phyloP scores from a whole-genome alignment of 768 basidiomycete genomes.

The Lactarius deliciosus region DNA sequence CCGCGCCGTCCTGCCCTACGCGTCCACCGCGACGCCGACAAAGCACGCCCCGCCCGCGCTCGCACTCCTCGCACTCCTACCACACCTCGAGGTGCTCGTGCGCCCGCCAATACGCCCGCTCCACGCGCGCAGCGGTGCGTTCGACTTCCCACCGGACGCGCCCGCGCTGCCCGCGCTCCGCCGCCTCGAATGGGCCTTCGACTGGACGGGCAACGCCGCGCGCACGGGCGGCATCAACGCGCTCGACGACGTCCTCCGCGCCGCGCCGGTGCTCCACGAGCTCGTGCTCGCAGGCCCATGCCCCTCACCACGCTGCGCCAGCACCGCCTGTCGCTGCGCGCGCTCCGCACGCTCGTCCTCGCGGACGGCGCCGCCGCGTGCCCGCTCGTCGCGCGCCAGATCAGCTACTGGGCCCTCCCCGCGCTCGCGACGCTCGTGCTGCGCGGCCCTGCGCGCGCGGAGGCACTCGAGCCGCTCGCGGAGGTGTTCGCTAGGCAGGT shows the following conservation, averaged over 20 bases:
- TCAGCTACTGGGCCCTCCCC: constrained; percentile 20
- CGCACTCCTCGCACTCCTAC: constrained; percentile 17
- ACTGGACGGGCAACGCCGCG: constrained; percentile 16
- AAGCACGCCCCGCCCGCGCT: constrained; percentile 11
- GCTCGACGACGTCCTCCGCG: constrained; percentile 16
- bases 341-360: constrained; percentile 20
- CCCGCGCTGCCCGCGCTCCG: constrained; percentile 12
- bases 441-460: neutral
- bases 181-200: constrained; percentile 27
- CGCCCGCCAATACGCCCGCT: neutral
- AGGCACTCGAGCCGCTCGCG: constrained; percentile 18
- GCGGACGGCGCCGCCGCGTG: constrained; percentile 7
- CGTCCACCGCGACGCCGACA: constrained; percentile 18
- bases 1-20: constrained; percentile 27
- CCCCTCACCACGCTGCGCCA: constrained; percentile 8
- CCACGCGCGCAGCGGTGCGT: neutral
- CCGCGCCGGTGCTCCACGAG: constrained; percentile 9
- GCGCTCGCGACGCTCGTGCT: constrained; percentile 23
- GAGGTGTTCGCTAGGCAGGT: constrained; percentile 15
- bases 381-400: constrained; percentile 23
- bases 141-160: constrained; percentile 15
- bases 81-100: constrained; percentile 27
- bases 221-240: constrained; percentile 27
- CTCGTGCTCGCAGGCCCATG: constrained; percentile 22
- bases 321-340: constrained; percentile 4